Evolutionary conservation across 768 basidiomycete species (phyloP).

Genomic region (Ephemerocybe angulata): DNA sequence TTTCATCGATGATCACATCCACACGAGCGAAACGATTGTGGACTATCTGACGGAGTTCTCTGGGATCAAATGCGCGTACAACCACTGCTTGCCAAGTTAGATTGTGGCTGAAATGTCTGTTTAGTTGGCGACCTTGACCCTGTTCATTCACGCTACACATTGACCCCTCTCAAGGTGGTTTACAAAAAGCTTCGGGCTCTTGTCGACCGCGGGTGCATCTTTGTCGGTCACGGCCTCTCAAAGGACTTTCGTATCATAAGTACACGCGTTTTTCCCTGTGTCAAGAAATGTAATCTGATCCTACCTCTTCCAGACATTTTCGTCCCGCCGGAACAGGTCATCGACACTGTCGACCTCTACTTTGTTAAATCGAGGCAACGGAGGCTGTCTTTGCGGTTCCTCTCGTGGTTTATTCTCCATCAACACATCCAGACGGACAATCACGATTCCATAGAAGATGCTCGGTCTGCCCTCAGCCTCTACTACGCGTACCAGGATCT

Average conservation of each 20-base stretch:
- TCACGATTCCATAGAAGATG: constrained; percentile 99
- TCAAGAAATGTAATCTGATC: background rate
- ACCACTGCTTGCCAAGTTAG: background rate
- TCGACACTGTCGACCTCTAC: constrained; percentile 97
- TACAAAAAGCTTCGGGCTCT: constrained; percentile 95
- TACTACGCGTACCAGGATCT: constrained; percentile 80
- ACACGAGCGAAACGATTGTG: constrained; percentile 91
- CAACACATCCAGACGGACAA: constrained; percentile 91
- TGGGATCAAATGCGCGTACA: constrained; percentile 79
- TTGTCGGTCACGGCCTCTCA: constrained; percentile 94
- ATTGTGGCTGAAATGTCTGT: background rate
- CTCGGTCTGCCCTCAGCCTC: constrained; percentile 76
- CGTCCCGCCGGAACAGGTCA: constrained; percentile 92
- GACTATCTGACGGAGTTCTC: constrained; percentile 98
- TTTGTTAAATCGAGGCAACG: constrained; percentile 78
- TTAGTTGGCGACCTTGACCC: constrained; percentile 92
- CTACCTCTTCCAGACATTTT: constrained; percentile 74
- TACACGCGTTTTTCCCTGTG: constrained; percentile 35
- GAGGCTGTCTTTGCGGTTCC: constrained; percentile 85
- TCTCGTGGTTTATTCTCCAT: constrained; percentile 90
- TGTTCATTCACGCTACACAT: constrained; percentile 72
- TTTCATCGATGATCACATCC: constrained; percentile 98
- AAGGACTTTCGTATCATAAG: constrained; percentile 99
- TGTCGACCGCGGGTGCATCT: constrained; percentile 93
- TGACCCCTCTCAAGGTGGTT: constrained; percentile 95